Percentiles rank a stretch among this genome's conserved stretches.
These are phyloP conservation scores for Myriosclerotinia curreyana DNA, from an alignment of 2,329 filamentous ascomycete genomes.

Conservation along the genomic window DNA sequence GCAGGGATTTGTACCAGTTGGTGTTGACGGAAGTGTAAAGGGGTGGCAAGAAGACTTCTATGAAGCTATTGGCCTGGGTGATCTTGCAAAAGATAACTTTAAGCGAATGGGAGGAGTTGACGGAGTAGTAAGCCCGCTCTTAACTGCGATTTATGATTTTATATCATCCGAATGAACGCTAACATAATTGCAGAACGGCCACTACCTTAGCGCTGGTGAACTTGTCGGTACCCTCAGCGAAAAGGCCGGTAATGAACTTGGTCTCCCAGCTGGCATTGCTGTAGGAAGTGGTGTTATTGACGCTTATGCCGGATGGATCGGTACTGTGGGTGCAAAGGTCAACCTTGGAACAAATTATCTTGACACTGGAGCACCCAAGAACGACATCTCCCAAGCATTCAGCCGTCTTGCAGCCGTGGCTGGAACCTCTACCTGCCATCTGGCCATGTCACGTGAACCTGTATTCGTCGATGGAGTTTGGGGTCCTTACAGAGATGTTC, in stretches of 20 bases:
- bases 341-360: constrained; percentile 67
- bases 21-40: constrained; percentile 94
- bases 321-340: constrained; percentile 96
- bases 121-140: constrained; percentile 72
- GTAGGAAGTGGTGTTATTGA: constrained; percentile 97
- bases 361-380: constrained; percentile 65
- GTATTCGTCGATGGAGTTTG: constrained; percentile 95
- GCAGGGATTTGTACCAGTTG: constrained; percentile 94
- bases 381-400: constrained; percentile 90
- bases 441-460: constrained; percentile 90
- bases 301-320: constrained; percentile 97
- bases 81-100: constrained; percentile 82
- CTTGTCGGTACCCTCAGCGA: constrained; percentile 81
- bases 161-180: constrained; percentile 14
- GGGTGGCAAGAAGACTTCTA: constrained; percentile 98
- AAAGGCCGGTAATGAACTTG: constrained; percentile 77
- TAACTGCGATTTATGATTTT: constrained; percentile 41
- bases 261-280: constrained; percentile 80
- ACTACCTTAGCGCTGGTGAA: constrained; percentile 88
- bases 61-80: constrained; percentile 77
- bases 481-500: constrained; percentile 93
- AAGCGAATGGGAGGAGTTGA: constrained; percentile 92
- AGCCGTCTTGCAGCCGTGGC: constrained; percentile 90
- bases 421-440: constrained; percentile 93
- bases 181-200: constrained; percentile 66